Evolutionary conservation across 257 asterid species (phyloP), one percentile per base, ranked within the genome.

Genomic region (Nicotiana otophora): DNA sequence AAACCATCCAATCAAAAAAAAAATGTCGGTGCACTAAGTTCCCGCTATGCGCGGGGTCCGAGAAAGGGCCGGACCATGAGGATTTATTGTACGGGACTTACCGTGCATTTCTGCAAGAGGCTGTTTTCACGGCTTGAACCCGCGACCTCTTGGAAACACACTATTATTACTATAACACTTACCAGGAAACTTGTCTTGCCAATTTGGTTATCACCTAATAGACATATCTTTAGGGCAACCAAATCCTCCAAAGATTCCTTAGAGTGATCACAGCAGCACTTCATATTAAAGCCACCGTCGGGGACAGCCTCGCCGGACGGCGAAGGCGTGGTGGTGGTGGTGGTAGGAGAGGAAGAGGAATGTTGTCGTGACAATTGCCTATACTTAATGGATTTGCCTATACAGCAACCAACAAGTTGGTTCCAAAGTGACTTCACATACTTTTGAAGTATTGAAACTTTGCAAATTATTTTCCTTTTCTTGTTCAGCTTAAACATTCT

Each of bases 161-260:
- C 10, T 39, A 39, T 42, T 42, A 42, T 42, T 42, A 42, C 51
- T 42, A 42, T 42, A 9, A 65, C 14, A 80, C 90, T 84, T 3
- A 90, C 95, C 89, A 92, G 81, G 82, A 92, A 92, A 77, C 92
- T 90, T 15, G 95, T 86, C 84, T 93, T 93, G 23, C 97, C 97
- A 60, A 87, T 88, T 58, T 85, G 86, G 62, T 82, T 55, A 87
- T 93, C 97, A 11, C 97, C 97, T 26, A 90, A 85, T 64, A 93
- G 82, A 48, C 93, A 78, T 17, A 93, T 93, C 92, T 92, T 93
- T 81, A 92, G 76, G 0, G 91, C 26, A 26, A 93, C 97, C 68
- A 92, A 84, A 86, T 93, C 96, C 39, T 48, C 80, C 10, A 96
- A 86, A 0, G 92, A 84, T 78, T 90, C 93, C 55, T 34, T 85